Evolutionary conservation across 495 filamentous ascomycete species (phyloP), one percentile per base, ranked within the genome.

Genomic region (Melanomma pulvis-pyrius): DNA sequence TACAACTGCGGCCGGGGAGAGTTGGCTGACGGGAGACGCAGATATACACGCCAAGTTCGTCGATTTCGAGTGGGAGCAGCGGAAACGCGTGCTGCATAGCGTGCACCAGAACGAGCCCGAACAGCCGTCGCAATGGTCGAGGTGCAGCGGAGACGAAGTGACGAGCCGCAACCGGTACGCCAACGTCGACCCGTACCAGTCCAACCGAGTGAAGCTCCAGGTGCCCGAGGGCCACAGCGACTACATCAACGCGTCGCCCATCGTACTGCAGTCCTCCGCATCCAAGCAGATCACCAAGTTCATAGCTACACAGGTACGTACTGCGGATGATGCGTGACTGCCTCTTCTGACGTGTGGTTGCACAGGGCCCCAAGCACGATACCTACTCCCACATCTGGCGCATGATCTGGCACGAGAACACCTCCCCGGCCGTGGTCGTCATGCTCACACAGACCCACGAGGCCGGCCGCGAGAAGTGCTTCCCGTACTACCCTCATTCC

Each of bases 231-330:
- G 88, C 15, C 79, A 87, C 60, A 86, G 87, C 68, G 91, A 97
- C 76, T 99, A 98, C 77, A 96, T 98, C 80, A 99, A 99, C 74
- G 94, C 94, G 21, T 96, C 92, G 8, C 92, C 92, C 21, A 96
- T 99, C 49, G 71, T 81, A 6, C 79, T 97, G 28, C 79, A 77
- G 36, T 84, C 85, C 60, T 82, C 85, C 8, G 77, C 79, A 11
- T 82, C 84, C 17, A 71, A 77, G 39, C 75, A 78, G 44, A 75
- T 81, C 53, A 79, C 82, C 60, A 82, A 76, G 48, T 91, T 87
- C 72, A 91, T 91, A 70, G 87, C 82, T 58, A 92, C 80, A 50
- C 88, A 84, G 80, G 89, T 82, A 79, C 71, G 77, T 22, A 13
- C 4, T 26, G 4, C 26, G 26, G 5, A 22, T 6, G 8, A 24